Evolutionary conservation across 2,329 filamentous ascomycete genomes (phyloP), one percentile per base, ranked within the genome.

Genomic region (Paracamarosporium sp.): DNA sequence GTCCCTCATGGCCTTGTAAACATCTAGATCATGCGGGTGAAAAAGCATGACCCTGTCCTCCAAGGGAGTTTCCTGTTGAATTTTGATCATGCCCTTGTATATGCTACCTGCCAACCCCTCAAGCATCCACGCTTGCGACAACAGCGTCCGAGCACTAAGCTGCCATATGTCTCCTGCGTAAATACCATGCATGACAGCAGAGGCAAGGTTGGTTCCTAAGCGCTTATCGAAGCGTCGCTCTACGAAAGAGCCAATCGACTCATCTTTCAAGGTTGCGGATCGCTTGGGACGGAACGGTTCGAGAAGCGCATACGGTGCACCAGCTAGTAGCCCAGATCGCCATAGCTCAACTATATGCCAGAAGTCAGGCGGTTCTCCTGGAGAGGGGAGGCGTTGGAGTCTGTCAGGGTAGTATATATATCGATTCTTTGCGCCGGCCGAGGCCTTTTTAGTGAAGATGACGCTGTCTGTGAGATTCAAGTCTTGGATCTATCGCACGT

Each of bases 351-450:
- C 53, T 68, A 55, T 68, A 6, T 73, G 62, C 4, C 70, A 57
- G 0, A 83, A 15, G 43, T 68, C 47, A 57, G 44, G 60, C 4
- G 30, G 30, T 3, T 55, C 56, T 3, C 24, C 33, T 11, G 25
- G 15, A 6, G 65, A 50, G 6, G 74, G 71, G 25, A 76, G 56
- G 15, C 66, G 81, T 52, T 92, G 89, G 28, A 95, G 84, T 69
- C 88, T 91, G 73, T 97, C 90, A 1, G 91, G 91, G 70, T 96
- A 96, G 83, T 95, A 97, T 58, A 98, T 81, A 76, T 89, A 97
- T 60, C 93, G 90, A 71, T 89, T 89, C 53, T 74, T 76, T 9
- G 87, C 81, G 52, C 83, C 82, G 51, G 83, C 78, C 5, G 84
- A 81, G 28, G 72, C 73, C 40, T 78, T 84, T 4, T 76, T 76